These are phyloP conservation scores for Neonectria faginata DNA, from an alignment of 2,329 filamentous ascomycete genomes.

Conservation along the genomic window DNA sequence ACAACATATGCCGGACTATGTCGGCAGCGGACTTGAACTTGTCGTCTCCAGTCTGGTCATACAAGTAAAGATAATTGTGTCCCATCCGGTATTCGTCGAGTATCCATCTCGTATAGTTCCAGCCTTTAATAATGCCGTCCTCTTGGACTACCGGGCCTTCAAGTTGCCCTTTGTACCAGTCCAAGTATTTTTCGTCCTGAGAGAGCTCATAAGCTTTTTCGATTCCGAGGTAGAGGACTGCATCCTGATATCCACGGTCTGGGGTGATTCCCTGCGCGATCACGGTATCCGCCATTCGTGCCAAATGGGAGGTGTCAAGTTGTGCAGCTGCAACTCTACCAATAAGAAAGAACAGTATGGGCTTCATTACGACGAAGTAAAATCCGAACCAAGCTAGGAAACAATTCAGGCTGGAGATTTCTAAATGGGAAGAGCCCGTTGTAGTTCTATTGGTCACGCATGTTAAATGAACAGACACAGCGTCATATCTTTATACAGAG, in stretches of 20 bases:
- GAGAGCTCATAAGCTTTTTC: slow-evolving; percentile 58
- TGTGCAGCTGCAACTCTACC: not conserved
- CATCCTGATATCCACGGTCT: slow-evolving; percentile 58
- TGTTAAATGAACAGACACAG: not conserved
- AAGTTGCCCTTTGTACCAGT: slow-evolving; percentile 58
- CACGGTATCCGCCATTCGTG: slow-evolving; percentile 59
- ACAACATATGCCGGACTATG: slow-evolving; percentile 57
- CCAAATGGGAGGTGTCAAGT: slow-evolving; percentile 8
- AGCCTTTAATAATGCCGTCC: slow-evolving; percentile 60
- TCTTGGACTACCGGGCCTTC: slow-evolving; percentile 57
- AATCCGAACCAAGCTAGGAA: not conserved
- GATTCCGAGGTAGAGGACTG: slow-evolving; percentile 60
- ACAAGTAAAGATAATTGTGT: slow-evolving; percentile 62
- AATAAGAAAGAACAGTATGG: fast-evolving
- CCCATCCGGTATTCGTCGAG: slow-evolving; percentile 64
- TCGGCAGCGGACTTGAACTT: slow-evolving; percentile 62
- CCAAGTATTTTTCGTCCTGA: slow-evolving; percentile 55
- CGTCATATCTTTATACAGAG: slow-evolving; percentile 1
- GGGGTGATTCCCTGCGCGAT: slow-evolving; percentile 53
- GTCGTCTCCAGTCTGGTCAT: slow-evolving; percentile 55
- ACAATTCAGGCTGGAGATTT: not conserved
- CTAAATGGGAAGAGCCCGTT: not conserved
- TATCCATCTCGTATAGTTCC: slow-evolving; percentile 60
- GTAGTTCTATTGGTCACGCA: not conserved
- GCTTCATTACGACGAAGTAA: fast-evolving